A percentile compares a stretch with the other conserved stretches of the same genome.
phyloP scores from a whole-genome alignment of 163 green algal species.

The Trebouxia gelatinosa region DNA sequence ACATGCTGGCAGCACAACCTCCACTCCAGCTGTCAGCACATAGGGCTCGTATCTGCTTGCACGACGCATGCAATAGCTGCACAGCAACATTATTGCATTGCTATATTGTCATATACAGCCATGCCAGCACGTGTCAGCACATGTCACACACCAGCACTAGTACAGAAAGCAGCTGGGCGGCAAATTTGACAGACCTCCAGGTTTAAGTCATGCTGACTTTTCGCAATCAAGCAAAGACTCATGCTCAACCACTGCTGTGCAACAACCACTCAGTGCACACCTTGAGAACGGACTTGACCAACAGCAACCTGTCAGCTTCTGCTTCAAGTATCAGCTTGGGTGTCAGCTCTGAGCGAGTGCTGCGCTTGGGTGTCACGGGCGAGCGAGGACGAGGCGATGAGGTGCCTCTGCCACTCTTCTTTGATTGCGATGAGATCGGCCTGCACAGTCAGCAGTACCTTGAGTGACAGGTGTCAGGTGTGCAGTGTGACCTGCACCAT shows the following conservation, averaged over 20 bases:
- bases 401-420: background rate
- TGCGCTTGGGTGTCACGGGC: background rate
- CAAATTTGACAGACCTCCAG: background rate
- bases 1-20: background rate
- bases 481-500: background rate
- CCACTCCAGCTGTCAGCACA: background rate
- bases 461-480: background rate
- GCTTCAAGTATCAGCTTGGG: constrained; percentile 34
- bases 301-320: constrained; percentile 40
- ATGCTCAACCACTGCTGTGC: constrained; percentile 3
- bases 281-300: constrained; percentile 42
- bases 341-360: constrained; percentile 1
- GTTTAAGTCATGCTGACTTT: background rate
- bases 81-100: too few species aligned
- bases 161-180: background rate
- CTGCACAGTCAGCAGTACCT: background rate
- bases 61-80: too few species aligned
- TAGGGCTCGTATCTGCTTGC: too few species aligned
- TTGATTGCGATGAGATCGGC: background rate
- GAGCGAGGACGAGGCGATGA: background rate
- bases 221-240: too few species aligned
- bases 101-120: too few species aligned
- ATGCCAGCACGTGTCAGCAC: too few species aligned
- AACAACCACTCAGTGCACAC: background rate
- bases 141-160: background rate